phyloP scores from a whole-genome alignment of 139 green algal species.

The Tetratostichococcus sp. region DNA sequence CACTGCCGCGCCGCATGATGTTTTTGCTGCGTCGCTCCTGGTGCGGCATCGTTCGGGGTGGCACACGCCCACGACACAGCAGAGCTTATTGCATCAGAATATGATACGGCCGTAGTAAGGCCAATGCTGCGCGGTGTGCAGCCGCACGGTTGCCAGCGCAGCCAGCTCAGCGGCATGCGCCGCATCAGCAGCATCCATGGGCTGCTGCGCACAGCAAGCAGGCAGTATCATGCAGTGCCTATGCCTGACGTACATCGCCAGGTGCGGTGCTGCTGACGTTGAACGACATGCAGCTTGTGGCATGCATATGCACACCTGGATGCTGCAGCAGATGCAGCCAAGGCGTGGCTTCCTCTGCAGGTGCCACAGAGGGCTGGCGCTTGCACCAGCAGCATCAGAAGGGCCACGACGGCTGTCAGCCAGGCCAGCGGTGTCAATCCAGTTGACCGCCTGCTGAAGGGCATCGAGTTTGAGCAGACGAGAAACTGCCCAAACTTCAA shows the following conservation, averaged over 20 bases:
- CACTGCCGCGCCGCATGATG: too few species aligned
- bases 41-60: not conserved
- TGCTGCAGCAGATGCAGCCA: too few species aligned
- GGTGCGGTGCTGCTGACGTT: not conserved
- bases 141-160: not conserved
- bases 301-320: too few species aligned
- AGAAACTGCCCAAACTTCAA: not conserved
- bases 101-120: not conserved
- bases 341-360: too few species aligned
- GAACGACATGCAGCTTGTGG: too few species aligned
- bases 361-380: too few species aligned
- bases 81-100: too few species aligned
- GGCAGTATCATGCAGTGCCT: not conserved
- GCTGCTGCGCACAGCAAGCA: not conserved
- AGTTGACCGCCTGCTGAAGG: not conserved
- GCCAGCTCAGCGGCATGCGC: not conserved
- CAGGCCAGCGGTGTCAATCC: not conserved
- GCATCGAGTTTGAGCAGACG: not conserved
- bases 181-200: not conserved
- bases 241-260: not conserved
- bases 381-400: too few species aligned
- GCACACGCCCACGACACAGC: too few species aligned
- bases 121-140: not conserved
- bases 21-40: too few species aligned
- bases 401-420: too few species aligned